Conservation (phyloP, 2,329 filamentous ascomycete species). For the Xylariomycetidae sp. region DNA sequence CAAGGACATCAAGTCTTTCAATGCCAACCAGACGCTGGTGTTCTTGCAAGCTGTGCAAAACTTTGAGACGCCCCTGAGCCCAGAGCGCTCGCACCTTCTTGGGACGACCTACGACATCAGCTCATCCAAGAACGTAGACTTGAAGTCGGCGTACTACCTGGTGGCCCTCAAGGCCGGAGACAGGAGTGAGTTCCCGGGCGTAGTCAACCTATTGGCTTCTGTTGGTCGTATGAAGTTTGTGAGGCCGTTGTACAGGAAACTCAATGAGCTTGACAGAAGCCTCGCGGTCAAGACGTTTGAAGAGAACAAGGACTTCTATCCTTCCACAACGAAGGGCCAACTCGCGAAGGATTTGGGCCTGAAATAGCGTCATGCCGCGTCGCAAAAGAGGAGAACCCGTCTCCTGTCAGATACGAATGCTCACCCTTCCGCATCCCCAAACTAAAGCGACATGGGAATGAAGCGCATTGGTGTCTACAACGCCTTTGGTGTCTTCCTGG, state of each 20-base stretch:
- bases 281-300: constrained; percentile 78
- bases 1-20: constrained; percentile 67
- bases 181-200: constrained; percentile 59
- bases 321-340: constrained; percentile 84
- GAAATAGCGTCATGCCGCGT: too few relatives aligned
- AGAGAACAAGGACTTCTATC: constrained; percentile 87
- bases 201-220: constrained; percentile 67
- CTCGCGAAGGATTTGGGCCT: constrained; percentile 74
- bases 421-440: too few relatives aligned
- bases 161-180: constrained; percentile 74
- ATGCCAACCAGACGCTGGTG: constrained; percentile 83
- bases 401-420: too few relatives aligned
- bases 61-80: constrained; percentile 56
- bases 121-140: constrained; percentile 77
- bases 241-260: constrained; percentile 69
- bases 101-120: constrained; percentile 68
- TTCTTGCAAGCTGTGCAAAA: constrained; percentile 77
- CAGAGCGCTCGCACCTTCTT: constrained; percentile 63
- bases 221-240: constrained; percentile 98
- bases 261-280: constrained; percentile 68
- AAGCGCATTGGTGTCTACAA: too few relatives aligned
- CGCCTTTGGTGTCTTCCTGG: too few relatives aligned
- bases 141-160: constrained; percentile 73
- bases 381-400: too few relatives aligned
- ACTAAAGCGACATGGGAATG: too few relatives aligned